Evolutionary conservation across 2,329 filamentous ascomycete species (phyloP).

Genomic region (Pseudogymnoascus sp.): DNA sequence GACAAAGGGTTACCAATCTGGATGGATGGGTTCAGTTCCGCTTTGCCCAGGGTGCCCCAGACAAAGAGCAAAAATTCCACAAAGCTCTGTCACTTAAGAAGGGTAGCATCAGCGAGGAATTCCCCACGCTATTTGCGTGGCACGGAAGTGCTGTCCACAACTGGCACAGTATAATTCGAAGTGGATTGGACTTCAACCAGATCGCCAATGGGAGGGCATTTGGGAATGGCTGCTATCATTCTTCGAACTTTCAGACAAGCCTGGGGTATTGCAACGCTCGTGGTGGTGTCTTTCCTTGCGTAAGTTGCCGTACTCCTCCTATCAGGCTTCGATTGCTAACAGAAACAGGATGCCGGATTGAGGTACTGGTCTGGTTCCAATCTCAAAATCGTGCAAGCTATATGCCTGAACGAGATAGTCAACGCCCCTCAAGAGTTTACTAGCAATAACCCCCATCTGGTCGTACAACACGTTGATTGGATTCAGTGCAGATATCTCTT

Average conservation of each 20-base stretch:
- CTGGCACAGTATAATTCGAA: constrained; percentile 85
- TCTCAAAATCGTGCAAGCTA: constrained; percentile 48
- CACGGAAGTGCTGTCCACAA: constrained; percentile 71
- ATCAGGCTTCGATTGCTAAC: constrained; percentile 12
- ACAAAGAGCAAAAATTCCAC: constrained; percentile 73
- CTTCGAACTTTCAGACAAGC: constrained; percentile 50
- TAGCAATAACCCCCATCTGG: constrained; percentile 51
- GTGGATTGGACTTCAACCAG: constrained; percentile 66
- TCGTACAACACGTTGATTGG: constrained; percentile 72
- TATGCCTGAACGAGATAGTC: constrained; percentile 80
- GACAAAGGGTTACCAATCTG: constrained; percentile 50
- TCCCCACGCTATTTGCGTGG: constrained; percentile 74
- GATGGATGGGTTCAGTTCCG: constrained; percentile 67
- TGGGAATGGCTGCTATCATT: constrained; percentile 79
- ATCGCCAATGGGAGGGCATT: constrained; percentile 57
- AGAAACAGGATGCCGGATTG: background rate
- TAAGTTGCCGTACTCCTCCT: background rate
- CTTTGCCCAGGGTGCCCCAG: constrained; percentile 79
- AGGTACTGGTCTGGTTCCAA: constrained; percentile 57
- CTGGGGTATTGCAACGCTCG: constrained; percentile 14
- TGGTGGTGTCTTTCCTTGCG: background rate
- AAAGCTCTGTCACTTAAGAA: constrained; percentile 46
- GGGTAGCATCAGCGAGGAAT: constrained; percentile 16
- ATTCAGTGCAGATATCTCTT: constrained; percentile 85
- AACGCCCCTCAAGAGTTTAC: constrained; percentile 60